Conservation (phyloP, 2,329 filamentous ascomycete genomes). For the Colletotrichum orchidophilum region DNA sequence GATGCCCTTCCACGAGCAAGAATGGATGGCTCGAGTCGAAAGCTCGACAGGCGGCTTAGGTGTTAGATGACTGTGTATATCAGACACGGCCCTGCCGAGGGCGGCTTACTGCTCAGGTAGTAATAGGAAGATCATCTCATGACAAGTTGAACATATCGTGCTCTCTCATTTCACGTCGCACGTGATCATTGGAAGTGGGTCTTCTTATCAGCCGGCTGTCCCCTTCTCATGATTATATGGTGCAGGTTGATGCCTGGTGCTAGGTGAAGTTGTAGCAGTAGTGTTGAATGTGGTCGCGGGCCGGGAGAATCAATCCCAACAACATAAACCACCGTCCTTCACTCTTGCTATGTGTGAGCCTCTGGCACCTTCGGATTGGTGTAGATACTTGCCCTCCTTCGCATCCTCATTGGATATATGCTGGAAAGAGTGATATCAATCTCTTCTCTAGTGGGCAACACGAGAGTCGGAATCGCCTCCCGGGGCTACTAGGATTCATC, state of each 20-base stretch:
- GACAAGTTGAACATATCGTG: background rate
- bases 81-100: constrained; percentile 9
- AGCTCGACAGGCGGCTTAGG: background rate
- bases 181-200: too few species aligned
- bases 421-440: too few species aligned
- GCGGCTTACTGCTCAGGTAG: constrained; percentile 4
- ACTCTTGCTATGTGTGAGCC: background rate
- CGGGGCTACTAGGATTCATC: too few species aligned
- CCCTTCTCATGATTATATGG: background rate
- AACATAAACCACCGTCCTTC: background rate
- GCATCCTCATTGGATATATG: background rate
- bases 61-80: constrained; percentile 31
- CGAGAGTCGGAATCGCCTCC: too few species aligned
- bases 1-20: constrained; percentile 17
- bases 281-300: too few species aligned
- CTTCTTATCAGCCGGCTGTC: too few species aligned
- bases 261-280: too few species aligned
- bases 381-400: background rate
- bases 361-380: background rate
- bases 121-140: constrained; percentile 25
- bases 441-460: too few species aligned
- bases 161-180: background rate
- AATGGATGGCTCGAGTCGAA: constrained; percentile 7
- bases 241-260: background rate
- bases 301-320: too few species aligned